Evolutionary conservation across 148 eudicot genomes (phyloP).

Genomic region (Diospyros lotus): DNA sequence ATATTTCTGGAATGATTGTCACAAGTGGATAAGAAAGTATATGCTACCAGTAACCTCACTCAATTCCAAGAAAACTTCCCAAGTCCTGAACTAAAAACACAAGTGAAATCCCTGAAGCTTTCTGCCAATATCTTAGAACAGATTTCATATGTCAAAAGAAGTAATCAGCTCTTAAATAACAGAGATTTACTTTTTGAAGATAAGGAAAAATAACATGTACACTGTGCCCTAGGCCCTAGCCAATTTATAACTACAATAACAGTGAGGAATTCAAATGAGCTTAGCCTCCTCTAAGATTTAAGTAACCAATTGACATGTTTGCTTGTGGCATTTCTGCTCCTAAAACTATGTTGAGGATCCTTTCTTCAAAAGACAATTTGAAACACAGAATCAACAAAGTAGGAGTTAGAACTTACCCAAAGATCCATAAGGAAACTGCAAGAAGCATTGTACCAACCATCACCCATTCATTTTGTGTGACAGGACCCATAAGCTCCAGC

Average conservation of each 20-base stretch:
- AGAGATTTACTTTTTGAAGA: too few relatives aligned
- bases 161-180: neutral
- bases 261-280: too few relatives aligned
- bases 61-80: too few relatives aligned
- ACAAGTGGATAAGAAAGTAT: neutral
- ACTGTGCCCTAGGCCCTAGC: too few relatives aligned
- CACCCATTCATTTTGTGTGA: conserved; percentile 85
- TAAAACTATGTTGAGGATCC: neutral
- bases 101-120: neutral
- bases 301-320: neutral
- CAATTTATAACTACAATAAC: too few relatives aligned
- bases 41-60: neutral
- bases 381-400: neutral
- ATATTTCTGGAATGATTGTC: too few relatives aligned
- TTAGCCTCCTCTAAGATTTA: neutral
- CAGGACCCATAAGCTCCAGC: conserved; percentile 82
- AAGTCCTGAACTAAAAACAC: too few relatives aligned
- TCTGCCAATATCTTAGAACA: neutral
- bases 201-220: too few relatives aligned
- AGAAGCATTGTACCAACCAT: conserved; percentile 97
- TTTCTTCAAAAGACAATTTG: neutral
- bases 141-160: neutral
- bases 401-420: conserved; percentile 53
- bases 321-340: neutral
- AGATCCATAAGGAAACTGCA: conserved; percentile 89